A percentile compares a stretch with the other conserved stretches of the same genome.
Evolutionary conservation across 805 yeast genomes (phyloP).

Genomic region (Saturnispora diversa): DNA sequence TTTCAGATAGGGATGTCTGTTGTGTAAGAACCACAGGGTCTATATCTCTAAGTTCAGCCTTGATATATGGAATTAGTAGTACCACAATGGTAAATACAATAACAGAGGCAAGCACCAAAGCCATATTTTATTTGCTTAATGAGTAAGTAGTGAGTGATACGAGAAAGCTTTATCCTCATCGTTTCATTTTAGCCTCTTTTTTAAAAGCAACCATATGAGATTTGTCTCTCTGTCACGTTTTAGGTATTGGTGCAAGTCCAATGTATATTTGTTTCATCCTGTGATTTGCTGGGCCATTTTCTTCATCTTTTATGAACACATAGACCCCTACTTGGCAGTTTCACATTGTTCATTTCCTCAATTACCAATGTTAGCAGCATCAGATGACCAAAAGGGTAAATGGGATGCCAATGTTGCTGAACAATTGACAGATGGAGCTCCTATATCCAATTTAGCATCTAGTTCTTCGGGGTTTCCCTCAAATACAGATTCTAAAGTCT

Average conservation of each 20-base stretch:
- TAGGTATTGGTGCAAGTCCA: constrained; percentile 36
- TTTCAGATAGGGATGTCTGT: constrained; percentile 60
- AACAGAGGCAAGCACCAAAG: constrained; percentile 1
- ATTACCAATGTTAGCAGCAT: constrained; percentile 1
- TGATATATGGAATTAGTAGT: constrained; percentile 22
- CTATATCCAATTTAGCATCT: neutral
- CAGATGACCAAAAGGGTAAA: neutral
- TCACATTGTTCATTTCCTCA: constrained; percentile 15
- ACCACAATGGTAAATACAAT: constrained; percentile 1
- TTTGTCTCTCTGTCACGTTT: neutral
- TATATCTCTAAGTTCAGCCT: constrained; percentile 42
- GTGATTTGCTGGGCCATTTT: constrained; percentile 12
- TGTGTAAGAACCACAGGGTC: constrained; percentile 47
- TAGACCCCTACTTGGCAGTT: constrained; percentile 13
- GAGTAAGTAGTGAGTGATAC: too few relatives aligned
- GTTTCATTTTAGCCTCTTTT: too few relatives aligned
- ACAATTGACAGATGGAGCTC: constrained; percentile 6
- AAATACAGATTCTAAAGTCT: neutral
- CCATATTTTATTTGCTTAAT: neutral
- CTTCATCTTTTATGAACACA: constrained; percentile 13
- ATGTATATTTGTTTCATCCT: constrained; percentile 2
- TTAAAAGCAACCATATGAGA: too few relatives aligned
- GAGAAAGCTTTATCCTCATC: too few relatives aligned
- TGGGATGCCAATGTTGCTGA: constrained; percentile 9
- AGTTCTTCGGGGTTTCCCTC: constrained; percentile 7